phyloP scores from a whole-genome alignment of 139 green algal species.

The Chlamydomonas applanata region DNA sequence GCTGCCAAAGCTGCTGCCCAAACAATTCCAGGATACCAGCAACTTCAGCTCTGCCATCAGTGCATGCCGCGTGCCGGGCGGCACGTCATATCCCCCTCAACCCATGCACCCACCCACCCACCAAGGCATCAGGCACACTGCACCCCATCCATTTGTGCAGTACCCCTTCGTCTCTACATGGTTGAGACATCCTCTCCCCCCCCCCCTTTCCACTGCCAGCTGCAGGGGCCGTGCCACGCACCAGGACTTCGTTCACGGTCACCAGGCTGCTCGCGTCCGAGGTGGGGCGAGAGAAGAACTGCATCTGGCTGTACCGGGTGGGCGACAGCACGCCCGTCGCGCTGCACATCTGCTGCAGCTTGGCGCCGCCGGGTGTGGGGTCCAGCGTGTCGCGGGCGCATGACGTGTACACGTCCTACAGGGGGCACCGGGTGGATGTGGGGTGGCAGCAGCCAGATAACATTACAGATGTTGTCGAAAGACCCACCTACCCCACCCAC shows the following conservation, averaged over 20 bases:
- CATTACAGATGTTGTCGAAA: neutral
- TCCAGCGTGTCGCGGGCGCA: slow-evolving; percentile 6
- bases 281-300: neutral
- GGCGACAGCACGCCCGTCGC: slow-evolving; percentile 2
- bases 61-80: too few relatives aligned
- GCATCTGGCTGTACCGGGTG: neutral
- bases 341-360: neutral
- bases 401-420: slow-evolving; percentile 12
- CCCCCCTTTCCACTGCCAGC: too few relatives aligned
- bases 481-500: neutral
- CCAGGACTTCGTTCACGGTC: neutral
- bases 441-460: neutral
- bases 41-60: too few relatives aligned
- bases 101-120: slow-evolving; percentile 1
- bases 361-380: neutral
- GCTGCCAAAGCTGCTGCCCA: too few relatives aligned
- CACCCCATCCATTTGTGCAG: too few relatives aligned
- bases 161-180: too few relatives aligned
- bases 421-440: neutral
- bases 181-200: too few relatives aligned
- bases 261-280: neutral
- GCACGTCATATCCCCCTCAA: too few relatives aligned
- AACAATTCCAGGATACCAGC: too few relatives aligned
- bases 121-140: neutral
- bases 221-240: neutral